phyloP scores from a whole-genome alignment of 2,329 filamentous ascomycete species.

The Tolypocladium cylindrosporum region DNA sequence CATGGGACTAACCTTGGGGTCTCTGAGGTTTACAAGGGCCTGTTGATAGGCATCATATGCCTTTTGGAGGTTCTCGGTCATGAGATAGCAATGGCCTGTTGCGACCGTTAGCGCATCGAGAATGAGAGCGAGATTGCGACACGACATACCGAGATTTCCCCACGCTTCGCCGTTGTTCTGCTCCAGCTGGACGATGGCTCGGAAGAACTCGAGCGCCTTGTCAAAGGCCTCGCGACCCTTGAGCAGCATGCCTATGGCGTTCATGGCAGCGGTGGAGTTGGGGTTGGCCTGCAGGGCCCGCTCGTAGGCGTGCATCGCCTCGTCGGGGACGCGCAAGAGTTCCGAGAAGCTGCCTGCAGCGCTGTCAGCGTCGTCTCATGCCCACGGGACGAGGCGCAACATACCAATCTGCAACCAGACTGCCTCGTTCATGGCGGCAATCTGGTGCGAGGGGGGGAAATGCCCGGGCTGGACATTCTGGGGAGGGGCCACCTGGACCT shows the following conservation, averaged over 20 bases:
- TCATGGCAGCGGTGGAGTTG: constrained; percentile 86
- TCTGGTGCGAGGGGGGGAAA: constrained; percentile 61
- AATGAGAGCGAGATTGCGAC: constrained; percentile 13
- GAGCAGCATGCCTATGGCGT: constrained; percentile 83
- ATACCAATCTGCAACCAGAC: constrained; percentile 91
- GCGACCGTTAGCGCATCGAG: constrained; percentile 8
- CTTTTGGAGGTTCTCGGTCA: constrained; percentile 97
- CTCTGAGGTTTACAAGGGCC: constrained; percentile 81
- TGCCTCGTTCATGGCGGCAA: constrained; percentile 70
- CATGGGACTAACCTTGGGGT: constrained; percentile 64
- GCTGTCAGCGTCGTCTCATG: constrained; percentile 2
- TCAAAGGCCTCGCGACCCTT: constrained; percentile 88
- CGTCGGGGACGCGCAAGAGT: constrained; percentile 77
- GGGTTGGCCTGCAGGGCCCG: constrained; percentile 79
- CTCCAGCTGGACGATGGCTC: constrained; percentile 85
- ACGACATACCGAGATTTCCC: constrained; percentile 73
- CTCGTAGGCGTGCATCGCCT: constrained; percentile 85
- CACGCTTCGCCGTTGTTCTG: constrained; percentile 86
- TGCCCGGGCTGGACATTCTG: constrained; percentile 45
- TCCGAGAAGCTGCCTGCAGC: constrained; percentile 72
- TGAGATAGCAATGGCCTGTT: constrained; percentile 89
- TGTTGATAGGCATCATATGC: constrained; percentile 96
- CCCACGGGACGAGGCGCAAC: constrained; percentile 16
- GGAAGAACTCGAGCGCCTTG: constrained; percentile 86
- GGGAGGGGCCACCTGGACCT: constrained; percentile 48